A percentile compares a stretch with the other conserved stretches of the same genome.
phyloP scores from a whole-genome alignment of 306 rosid genomes.

The Prunus persica region DNA sequence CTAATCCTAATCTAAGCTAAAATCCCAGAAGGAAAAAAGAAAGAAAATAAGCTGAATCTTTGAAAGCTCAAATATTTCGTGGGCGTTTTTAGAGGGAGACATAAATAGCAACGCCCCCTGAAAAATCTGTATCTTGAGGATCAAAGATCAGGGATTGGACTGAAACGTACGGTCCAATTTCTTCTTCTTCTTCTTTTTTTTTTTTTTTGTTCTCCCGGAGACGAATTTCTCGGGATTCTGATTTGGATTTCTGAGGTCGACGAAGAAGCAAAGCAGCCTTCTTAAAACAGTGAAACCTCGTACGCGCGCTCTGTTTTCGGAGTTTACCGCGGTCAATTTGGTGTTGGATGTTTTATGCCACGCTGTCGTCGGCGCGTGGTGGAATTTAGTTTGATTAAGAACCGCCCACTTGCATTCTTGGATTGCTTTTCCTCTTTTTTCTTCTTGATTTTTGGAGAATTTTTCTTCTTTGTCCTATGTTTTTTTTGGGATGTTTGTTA shows the following conservation, averaged over 20 bases:
- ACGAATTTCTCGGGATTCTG: background rate
- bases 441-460: background rate
- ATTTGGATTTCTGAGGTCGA: constrained; percentile 1
- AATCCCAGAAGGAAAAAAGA: background rate
- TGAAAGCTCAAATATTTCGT: background rate
- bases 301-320: background rate
- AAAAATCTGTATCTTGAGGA: background rate
- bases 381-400: background rate
- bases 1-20: background rate
- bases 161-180: background rate
- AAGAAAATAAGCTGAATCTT: background rate
- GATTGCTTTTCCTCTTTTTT: background rate
- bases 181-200: background rate
- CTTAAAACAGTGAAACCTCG: background rate
- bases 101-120: background rate
- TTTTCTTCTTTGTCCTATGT: background rate
- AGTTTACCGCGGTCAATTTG: background rate
- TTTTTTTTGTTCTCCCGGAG: too few species aligned
- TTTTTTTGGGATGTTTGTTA: background rate
- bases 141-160: background rate
- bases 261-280: background rate
- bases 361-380: constrained; percentile 5
- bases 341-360: background rate
- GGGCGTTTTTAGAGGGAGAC: background rate
- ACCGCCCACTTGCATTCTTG: too few species aligned